A percentile compares a stretch with the other conserved stretches of the same genome.
Conservation (phyloP, 148 eudicot genomes). For the Cornus kousa region DNA sequence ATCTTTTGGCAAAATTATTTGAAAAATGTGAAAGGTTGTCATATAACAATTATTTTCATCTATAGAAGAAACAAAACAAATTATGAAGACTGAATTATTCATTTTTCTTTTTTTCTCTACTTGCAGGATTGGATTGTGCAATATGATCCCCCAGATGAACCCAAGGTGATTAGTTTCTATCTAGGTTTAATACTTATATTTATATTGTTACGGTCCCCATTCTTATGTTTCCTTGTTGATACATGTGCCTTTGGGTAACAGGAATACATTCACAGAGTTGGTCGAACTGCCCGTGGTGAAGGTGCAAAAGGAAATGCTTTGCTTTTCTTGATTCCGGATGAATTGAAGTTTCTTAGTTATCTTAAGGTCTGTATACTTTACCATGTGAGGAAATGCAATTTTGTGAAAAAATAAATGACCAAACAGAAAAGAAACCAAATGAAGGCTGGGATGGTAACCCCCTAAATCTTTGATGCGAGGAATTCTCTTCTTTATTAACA, state of each 20-base stretch:
- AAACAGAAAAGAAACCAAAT: not conserved
- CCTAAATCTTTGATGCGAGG: not conserved
- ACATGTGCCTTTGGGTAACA: constrained; percentile 17
- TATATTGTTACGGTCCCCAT: not conserved
- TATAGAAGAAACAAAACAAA: too few relatives aligned
- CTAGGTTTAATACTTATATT: not conserved
- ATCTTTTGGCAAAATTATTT: not conserved
- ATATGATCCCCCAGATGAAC: constrained; percentile 98
- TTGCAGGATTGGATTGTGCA: constrained; percentile 95
- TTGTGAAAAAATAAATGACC: not conserved
- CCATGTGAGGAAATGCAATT: not conserved
- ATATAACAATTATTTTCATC: too few relatives aligned
- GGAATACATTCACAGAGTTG: constrained; percentile 98
- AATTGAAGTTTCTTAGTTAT: constrained; percentile 74
- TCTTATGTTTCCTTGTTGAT: not conserved
- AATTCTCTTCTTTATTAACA: not conserved
- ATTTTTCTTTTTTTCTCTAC: not conserved
- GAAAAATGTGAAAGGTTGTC: not conserved
- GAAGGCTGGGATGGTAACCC: not conserved
- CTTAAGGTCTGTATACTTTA: constrained; percentile 58
- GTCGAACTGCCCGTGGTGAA: constrained; percentile 99
- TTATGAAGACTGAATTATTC: too few relatives aligned
- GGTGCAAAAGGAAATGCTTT: constrained; percentile 89
- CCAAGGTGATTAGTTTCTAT: constrained; percentile 53
- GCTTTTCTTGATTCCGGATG: constrained; percentile 89